phyloP scores from a whole-genome alignment of 441 rosid genomes.

The Theobroma grandiflorum region DNA sequence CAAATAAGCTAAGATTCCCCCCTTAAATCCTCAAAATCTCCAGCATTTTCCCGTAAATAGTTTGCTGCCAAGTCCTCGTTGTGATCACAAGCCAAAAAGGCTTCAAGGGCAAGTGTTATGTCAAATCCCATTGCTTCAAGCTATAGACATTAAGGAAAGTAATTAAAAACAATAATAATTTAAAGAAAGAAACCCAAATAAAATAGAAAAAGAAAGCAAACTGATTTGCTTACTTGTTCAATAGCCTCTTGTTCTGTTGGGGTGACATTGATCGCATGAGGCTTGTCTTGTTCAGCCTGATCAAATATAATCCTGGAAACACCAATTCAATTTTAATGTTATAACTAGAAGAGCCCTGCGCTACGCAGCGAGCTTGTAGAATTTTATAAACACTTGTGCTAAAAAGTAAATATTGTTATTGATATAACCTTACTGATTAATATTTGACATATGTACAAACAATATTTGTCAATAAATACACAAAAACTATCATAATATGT shows the following conservation, averaged over 20 bases:
- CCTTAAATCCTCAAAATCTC: conserved; percentile 83
- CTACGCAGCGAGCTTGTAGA: no score
- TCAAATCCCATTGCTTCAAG: conserved; percentile 98
- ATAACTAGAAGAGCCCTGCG: no score
- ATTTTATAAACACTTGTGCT: no score
- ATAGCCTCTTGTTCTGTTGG: conserved; percentile 92
- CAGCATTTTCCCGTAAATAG: conserved; percentile 88
- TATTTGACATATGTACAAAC: no score
- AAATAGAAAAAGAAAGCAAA: neutral
- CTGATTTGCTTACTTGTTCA: conserved; percentile 58
- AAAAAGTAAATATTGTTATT: no score
- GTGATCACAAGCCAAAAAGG: conserved; percentile 97
- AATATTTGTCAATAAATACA: no score
- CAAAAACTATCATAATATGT: no score
- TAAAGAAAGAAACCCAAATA: neutral
- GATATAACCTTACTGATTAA: no score
- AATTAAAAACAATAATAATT: no score
- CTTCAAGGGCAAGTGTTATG: conserved; percentile 89
- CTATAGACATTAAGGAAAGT: conserved; percentile 34
- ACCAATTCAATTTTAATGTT: neutral
- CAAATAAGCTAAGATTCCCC: neutral
- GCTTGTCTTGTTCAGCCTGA: conserved; percentile 87
- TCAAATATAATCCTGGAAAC: conserved; percentile 72
- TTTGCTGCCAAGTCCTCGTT: conserved; percentile 95
- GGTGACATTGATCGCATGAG: conserved; percentile 87